Percentiles rank a stretch among this genome's conserved stretches.
Conservation (phyloP, 768 basidiomycete genomes). For the Sutorius australiensis region DNA sequence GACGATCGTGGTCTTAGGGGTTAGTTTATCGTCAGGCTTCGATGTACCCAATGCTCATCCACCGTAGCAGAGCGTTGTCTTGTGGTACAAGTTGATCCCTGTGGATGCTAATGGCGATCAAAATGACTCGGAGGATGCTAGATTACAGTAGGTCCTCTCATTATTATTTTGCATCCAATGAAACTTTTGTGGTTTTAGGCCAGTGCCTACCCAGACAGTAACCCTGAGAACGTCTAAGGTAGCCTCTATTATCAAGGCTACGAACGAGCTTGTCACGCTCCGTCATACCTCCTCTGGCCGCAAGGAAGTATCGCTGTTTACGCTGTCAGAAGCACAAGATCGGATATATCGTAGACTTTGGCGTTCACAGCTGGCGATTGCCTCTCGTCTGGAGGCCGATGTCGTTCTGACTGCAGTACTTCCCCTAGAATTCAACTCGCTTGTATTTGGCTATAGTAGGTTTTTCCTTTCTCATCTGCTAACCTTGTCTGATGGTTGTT, state of each 20-base stretch:
- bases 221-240: slow-evolving; percentile 7
- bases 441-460: slow-evolving; percentile 67
- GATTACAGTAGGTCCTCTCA: slow-evolving; percentile 19
- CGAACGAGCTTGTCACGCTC: slow-evolving; percentile 18
- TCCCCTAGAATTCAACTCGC: slow-evolving; percentile 52
- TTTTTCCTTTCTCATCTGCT: background rate
- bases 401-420: slow-evolving; percentile 38
- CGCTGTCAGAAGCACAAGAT: slow-evolving; percentile 6
- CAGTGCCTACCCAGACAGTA: slow-evolving; percentile 1
- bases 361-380: slow-evolving; percentile 12
- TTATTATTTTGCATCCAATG: background rate
- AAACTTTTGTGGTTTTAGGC: slow-evolving; percentile 12
- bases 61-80: slow-evolving; percentile 8
- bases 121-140: slow-evolving; percentile 5
- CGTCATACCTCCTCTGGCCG: slow-evolving; percentile 15
- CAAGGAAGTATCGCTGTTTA: slow-evolving; percentile 19
- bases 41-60: slow-evolving; percentile 1
- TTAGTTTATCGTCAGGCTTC: slow-evolving; percentile 5
- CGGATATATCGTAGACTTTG: slow-evolving; percentile 15
- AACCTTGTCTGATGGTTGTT: background rate
- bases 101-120: slow-evolving; percentile 10
- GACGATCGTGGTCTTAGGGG: slow-evolving; percentile 24
- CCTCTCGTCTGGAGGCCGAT: slow-evolving; percentile 1
- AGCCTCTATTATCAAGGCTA: slow-evolving; percentile 6
- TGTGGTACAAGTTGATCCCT: slow-evolving; percentile 19